Conservation (phyloP, 176 grass and related monocot genomes). For the Chrysopogon serrulatus region DNA sequence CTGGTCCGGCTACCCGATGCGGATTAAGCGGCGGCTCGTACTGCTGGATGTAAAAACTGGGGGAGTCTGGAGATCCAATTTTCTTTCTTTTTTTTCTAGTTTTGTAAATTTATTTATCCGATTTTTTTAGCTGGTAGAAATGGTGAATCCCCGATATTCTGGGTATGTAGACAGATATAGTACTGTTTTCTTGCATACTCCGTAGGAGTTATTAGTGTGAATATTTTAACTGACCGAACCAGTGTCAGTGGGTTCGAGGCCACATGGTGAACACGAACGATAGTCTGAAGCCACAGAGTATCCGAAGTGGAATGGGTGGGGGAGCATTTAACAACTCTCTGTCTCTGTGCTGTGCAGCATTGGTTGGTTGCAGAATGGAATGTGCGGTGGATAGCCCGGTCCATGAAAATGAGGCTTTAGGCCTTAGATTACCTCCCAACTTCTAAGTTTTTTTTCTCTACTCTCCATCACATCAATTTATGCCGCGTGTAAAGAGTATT, state of each 20-base stretch:
- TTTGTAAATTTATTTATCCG: background rate
- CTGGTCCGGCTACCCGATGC: background rate
- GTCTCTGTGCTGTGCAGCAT: no score
- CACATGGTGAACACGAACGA: background rate
- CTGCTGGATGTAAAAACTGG: background rate
- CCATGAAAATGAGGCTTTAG: no score
- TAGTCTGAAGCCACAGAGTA: background rate
- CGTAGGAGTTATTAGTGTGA: background rate
- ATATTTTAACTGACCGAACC: background rate
- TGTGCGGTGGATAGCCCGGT: no score
- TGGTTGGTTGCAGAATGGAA: no score
- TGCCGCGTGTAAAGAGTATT: no score
- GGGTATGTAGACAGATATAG: background rate
- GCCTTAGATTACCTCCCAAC: no score
- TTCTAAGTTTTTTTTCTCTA: no score
- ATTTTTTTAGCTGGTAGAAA: background rate
- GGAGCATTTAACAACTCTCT: no score
- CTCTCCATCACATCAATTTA: no score
- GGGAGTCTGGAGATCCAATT: background rate
- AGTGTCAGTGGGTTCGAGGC: background rate
- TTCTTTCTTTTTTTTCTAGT: background rate
- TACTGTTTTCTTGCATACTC: background rate
- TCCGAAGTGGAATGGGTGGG: background rate
- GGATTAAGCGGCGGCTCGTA: background rate
- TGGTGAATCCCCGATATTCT: background rate